Conservation (phyloP, 768 basidiomycete genomes). For the Pholiota microspora region DNA sequence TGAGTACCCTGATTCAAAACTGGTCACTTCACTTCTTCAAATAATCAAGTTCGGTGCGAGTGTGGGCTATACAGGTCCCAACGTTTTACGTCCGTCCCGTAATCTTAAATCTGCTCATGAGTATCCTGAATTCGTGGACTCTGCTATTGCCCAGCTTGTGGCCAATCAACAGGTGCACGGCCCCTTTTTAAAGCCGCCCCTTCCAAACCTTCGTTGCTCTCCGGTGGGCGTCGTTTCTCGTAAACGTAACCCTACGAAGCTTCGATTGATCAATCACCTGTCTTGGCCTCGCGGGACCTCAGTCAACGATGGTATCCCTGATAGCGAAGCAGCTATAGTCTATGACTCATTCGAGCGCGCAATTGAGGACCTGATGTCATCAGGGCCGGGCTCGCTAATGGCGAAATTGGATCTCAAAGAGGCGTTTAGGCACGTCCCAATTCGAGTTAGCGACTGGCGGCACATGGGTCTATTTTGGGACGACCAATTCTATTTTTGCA, state of each 20-base stretch:
- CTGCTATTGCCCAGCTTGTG: not conserved
- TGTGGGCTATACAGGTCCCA: conserved; percentile 22
- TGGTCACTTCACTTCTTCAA: conserved; percentile 23
- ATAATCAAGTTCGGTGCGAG: conserved; percentile 27
- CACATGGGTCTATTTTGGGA: conserved; percentile 32
- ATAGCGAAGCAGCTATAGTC: conserved; percentile 23
- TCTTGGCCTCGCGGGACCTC: conserved; percentile 26
- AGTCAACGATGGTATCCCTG: conserved; percentile 30
- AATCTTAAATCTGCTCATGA: conserved; percentile 28
- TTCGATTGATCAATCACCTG: conserved; percentile 27
- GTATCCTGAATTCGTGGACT: conserved; percentile 3
- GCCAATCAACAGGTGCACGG: conserved; percentile 14
- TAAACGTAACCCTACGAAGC: conserved; percentile 22
- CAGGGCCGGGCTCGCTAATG: conserved; percentile 27
- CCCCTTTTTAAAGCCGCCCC: no score
- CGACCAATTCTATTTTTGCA: conserved; percentile 22
- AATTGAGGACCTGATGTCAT: conserved; percentile 21
- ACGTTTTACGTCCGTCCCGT: conserved; percentile 9
- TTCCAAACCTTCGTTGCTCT: conserved; percentile 18
- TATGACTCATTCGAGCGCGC: conserved; percentile 29
- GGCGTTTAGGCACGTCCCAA: conserved; percentile 35
- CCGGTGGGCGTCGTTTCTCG: conserved; percentile 23
- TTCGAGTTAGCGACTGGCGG: conserved; percentile 27
- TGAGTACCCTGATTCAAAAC: conserved; percentile 26
- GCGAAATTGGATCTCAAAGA: conserved; percentile 34